A percentile compares a stretch with the other conserved stretches of the same genome.
Conservation (phyloP, 129 eudicot genomes). For the Oenanthe sinensis region DNA sequence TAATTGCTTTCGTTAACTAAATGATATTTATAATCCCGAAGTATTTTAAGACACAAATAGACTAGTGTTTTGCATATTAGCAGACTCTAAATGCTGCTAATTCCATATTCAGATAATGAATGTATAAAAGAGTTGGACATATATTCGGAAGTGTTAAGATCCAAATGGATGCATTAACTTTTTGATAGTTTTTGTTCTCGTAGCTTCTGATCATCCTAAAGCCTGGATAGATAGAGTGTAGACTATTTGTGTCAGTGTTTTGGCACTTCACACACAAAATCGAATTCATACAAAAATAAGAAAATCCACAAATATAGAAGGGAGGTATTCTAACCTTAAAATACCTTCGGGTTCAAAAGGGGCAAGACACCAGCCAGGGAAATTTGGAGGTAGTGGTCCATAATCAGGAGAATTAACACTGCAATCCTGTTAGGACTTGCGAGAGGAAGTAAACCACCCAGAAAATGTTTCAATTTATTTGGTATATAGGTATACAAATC, state of each 20-base stretch:
- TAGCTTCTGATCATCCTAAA: background rate
- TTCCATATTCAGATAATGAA: background rate
- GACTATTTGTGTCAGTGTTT: background rate
- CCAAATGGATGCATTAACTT: background rate
- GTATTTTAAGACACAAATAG: background rate
- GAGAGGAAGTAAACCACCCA: constrained; percentile 14
- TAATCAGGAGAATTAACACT: constrained; percentile 93
- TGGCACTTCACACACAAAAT: background rate
- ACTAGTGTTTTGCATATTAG: background rate
- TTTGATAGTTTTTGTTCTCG: background rate
- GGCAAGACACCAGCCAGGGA: constrained; percentile 93
- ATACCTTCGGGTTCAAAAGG: constrained; percentile 99
- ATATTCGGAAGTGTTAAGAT: background rate
- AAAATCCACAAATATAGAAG: background rate
- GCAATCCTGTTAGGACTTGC: constrained; percentile 53
- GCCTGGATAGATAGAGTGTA: background rate
- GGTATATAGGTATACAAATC: constrained; percentile 1
- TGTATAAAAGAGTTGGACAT: background rate
- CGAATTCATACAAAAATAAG: background rate
- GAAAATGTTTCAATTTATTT: constrained; percentile 5
- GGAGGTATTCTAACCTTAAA: constrained; percentile 40
- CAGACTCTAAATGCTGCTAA: background rate
- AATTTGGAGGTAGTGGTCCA: constrained; percentile 77
- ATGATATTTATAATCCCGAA: background rate
- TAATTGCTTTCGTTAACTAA: background rate